Evolutionary conservation across 257 asterid species (phyloP).

Genomic region (Scutellaria minor): DNA sequence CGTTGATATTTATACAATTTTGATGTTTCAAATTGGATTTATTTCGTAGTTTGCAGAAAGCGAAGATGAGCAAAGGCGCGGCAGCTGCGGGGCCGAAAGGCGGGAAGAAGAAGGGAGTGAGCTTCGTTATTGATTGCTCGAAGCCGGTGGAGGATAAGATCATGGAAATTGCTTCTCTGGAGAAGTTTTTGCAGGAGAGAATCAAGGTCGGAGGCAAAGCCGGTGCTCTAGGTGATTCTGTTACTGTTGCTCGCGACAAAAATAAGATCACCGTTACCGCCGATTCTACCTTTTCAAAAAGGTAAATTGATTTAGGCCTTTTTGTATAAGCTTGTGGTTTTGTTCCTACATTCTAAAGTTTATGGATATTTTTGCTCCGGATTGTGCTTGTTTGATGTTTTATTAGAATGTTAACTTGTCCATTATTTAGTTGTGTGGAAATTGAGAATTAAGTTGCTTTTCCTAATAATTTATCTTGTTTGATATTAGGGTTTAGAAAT

Average conservation of each 20-base stretch:
- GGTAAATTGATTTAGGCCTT: constrained; percentile 34
- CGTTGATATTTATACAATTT: neutral
- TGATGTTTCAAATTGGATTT: constrained; percentile 21
- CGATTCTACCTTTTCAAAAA: constrained; percentile 49
- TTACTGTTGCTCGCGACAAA: constrained; percentile 53
- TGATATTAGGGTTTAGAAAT: neutral
- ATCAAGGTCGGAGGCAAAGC: constrained; percentile 67
- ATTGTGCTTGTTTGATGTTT: neutral
- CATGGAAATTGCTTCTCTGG: constrained; percentile 59
- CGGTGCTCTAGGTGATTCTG: constrained; percentile 61
- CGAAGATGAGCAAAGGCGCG: constrained; percentile 56
- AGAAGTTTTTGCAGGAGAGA: constrained; percentile 60
- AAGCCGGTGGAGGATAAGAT: constrained; percentile 64
- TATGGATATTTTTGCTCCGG: neutral
- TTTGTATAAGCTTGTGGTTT: neutral
- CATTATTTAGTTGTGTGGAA: neutral
- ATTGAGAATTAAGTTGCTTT: neutral
- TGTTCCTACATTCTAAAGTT: neutral
- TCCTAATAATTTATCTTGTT: neutral
- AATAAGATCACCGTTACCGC: constrained; percentile 57
- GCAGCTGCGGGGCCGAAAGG: constrained; percentile 47
- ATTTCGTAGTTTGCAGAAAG: constrained; percentile 21
- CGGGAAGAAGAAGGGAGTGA: constrained; percentile 63
- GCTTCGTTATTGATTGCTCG: constrained; percentile 50
- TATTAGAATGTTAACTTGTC: neutral